A percentile compares a stretch with the other conserved stretches of the same genome.
Conservation (phyloP, 73 alveolate genomes). For the Diophrys appendiculata region DNA sequence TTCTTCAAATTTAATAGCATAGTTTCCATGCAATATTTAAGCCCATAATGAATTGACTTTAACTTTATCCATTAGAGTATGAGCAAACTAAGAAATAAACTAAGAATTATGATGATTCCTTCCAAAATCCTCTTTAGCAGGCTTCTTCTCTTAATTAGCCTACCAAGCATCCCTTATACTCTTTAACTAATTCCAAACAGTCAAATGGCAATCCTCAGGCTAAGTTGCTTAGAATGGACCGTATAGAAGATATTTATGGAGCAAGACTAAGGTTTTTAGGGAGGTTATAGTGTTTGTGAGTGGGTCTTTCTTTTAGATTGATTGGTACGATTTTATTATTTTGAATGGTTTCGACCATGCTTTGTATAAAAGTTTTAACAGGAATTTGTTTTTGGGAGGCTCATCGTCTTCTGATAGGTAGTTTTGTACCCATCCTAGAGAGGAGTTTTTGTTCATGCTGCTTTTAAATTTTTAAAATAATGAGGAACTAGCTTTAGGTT, state of each 20-base stretch:
- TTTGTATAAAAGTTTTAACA: conserved; percentile 4
- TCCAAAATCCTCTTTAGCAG: not conserved
- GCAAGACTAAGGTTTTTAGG: conserved; percentile 3
- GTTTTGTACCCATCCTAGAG: not conserved
- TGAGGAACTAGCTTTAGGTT: not conserved
- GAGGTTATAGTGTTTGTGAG: not conserved
- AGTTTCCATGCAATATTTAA: not conserved
- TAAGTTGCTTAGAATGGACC: conserved; percentile 7
- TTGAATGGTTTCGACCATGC: conserved; percentile 23
- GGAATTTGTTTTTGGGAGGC: conserved; percentile 12
- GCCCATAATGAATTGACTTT: not conserved
- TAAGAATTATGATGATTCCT: not conserved
- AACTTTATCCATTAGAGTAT: not conserved
- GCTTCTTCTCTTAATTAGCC: not conserved
- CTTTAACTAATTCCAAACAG: not conserved
- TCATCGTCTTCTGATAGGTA: not conserved
- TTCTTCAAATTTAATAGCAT: not conserved
- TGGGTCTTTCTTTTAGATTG: conserved; percentile 1
- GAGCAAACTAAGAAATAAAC: not conserved
- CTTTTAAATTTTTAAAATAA: too few relatives aligned
- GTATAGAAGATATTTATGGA: conserved; percentile 13
- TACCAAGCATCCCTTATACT: not conserved
- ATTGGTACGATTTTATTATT: not conserved
- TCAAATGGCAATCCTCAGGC: not conserved
- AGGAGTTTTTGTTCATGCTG: not conserved